Evolutionary conservation across 2,329 filamentous ascomycete species (phyloP).

Genomic region (Cladobotryum mycophilum): DNA sequence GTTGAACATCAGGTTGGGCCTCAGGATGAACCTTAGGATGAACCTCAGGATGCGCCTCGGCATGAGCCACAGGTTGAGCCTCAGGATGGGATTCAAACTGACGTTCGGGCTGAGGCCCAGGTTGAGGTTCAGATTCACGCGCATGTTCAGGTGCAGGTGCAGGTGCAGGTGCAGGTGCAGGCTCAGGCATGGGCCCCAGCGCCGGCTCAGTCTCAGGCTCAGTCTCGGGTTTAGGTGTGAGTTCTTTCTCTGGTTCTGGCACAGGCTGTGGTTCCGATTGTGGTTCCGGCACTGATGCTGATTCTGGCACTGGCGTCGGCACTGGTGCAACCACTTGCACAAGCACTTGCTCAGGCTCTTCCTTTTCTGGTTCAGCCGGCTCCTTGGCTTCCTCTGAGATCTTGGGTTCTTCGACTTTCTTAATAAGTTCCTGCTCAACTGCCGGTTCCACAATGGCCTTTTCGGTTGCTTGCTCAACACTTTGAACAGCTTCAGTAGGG

Average conservation of each 20-base stretch:
- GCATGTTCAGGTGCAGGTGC: too few species aligned
- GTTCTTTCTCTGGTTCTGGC: not conserved
- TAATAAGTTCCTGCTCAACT: not conserved
- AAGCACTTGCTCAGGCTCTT: not conserved
- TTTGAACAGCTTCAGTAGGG: not conserved
- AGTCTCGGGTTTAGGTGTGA: not conserved
- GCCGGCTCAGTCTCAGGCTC: too few species aligned
- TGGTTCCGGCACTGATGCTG: not conserved
- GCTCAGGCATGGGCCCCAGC: too few species aligned
- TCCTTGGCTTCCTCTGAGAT: not conserved
- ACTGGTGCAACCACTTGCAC: not conserved
- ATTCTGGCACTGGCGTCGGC: not conserved
- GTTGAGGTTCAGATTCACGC: too few species aligned
- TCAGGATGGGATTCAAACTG: too few species aligned
- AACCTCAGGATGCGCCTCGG: not conserved
- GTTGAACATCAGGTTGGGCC: not conserved
- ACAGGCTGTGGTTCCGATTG: not conserved
- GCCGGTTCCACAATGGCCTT: slow-evolving; percentile 1
- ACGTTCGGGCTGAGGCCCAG: too few species aligned
- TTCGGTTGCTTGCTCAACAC: not conserved
- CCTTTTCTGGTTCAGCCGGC: not conserved
- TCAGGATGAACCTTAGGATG: not conserved
- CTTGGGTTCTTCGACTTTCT: not conserved
- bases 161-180: too few species aligned
- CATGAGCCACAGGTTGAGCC: not conserved